Percentiles rank a stretch among this genome's conserved stretches.
Evolutionary conservation across 805 yeast genomes (phyloP).

Genomic region (Cyberlindnera maritima): DNA sequence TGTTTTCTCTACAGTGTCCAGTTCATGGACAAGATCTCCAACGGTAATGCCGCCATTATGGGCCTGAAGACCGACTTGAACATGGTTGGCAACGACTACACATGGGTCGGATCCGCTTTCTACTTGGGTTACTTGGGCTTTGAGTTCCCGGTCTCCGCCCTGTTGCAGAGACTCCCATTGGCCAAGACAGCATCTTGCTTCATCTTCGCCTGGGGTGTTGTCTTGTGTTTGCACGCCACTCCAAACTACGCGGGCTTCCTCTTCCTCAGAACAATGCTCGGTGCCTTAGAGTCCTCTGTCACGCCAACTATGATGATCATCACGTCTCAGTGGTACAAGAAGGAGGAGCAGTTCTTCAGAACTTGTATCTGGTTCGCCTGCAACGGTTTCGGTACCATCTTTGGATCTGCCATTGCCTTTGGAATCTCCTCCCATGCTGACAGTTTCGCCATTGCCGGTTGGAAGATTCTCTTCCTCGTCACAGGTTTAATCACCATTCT

Average conservation of each 20-base stretch:
- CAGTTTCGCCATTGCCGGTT: constrained; percentile 42
- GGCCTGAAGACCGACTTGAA: constrained; percentile 44
- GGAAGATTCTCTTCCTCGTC: constrained; percentile 59
- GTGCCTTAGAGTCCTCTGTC: constrained; percentile 49
- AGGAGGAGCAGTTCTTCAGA: constrained; percentile 41
- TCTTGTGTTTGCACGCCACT: constrained; percentile 49
- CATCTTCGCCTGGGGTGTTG: constrained; percentile 59
- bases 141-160: constrained; percentile 45
- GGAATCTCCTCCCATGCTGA: constrained; percentile 41
- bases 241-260: constrained; percentile 36
- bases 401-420: constrained; percentile 54
- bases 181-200: constrained; percentile 45
- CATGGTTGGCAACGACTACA: constrained; percentile 43
- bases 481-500: constrained; percentile 58
- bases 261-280: constrained; percentile 46
- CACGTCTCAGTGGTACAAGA: constrained; percentile 56
- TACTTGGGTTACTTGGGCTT: constrained; percentile 63
- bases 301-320: constrained; percentile 56
- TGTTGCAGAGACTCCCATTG: constrained; percentile 55
- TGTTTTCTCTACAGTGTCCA: constrained; percentile 3
- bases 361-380: constrained; percentile 42
- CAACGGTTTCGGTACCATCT: constrained; percentile 43
- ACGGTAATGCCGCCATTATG: constrained; percentile 45
- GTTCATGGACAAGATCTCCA: constrained; percentile 13
- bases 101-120: constrained; percentile 57